Percentiles rank a stretch among this genome's conserved stretches.
These are phyloP conservation scores for Poterioochromonas sp. DNA, from an alignment of 352 stramenopile genomes.

Conservation along the genomic window DNA sequence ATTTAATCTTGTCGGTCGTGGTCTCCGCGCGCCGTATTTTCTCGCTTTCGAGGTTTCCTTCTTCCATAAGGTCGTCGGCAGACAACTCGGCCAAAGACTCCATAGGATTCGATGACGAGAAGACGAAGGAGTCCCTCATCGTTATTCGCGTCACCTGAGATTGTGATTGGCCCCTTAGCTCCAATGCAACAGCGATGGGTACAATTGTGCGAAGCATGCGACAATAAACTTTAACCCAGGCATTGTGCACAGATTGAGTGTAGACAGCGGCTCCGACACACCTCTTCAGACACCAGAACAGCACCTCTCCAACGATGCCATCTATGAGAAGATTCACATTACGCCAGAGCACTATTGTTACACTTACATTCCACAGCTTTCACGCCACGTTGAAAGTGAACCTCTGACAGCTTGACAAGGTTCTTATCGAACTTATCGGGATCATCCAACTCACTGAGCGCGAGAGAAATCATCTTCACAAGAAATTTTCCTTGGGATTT, in stretches of 20 bases:
- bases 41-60: no score
- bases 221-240: slow-evolving; percentile 16
- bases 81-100: no score
- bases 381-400: slow-evolving; percentile 8
- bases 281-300: not conserved
- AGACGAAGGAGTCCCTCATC: not conserved
- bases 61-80: no score
- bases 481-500: slow-evolving; percentile 23
- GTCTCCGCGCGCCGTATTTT: no score
- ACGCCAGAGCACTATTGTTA: not conserved
- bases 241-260: not conserved
- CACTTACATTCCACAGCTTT: slow-evolving; percentile 21
- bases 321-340: not conserved
- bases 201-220: not conserved
- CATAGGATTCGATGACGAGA: not conserved
- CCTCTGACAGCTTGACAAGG: not conserved
- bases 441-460: slow-evolving; percentile 11
- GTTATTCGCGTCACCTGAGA: not conserved
- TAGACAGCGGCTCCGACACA: not conserved
- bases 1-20: no score
- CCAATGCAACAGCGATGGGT: not conserved
- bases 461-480: slow-evolving; percentile 16
- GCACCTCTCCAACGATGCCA: slow-evolving; percentile 22
- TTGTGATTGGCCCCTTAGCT: not conserved
- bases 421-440: not conserved